A percentile compares a stretch with the other conserved stretches of the same genome.
These are phyloP conservation scores for Sonneratia caseolaris DNA, from an alignment of 345 rosid genomes.

Conservation along the genomic window DNA sequence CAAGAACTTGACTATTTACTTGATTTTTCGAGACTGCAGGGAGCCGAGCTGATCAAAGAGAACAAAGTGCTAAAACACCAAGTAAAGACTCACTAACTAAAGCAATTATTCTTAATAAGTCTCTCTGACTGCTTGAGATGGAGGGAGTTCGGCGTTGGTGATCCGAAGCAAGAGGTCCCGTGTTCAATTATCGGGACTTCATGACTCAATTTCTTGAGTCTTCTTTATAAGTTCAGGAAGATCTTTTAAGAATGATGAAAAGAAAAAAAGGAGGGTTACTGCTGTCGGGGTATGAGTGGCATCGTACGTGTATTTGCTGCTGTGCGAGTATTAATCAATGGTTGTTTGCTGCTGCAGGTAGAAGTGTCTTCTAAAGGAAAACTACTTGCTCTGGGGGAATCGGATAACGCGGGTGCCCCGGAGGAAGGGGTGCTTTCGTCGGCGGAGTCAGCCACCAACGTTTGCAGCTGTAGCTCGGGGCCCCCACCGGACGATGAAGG, in stretches of 20 bases:
- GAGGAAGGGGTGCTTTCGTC: constrained; percentile 49
- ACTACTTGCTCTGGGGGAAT: constrained; percentile 12
- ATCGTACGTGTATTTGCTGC: too few relatives aligned
- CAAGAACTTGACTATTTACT: background rate
- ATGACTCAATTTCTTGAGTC: too few relatives aligned
- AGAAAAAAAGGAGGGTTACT: too few relatives aligned
- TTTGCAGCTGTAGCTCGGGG: constrained; percentile 50
- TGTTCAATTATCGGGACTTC: too few relatives aligned
- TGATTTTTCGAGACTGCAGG: constrained; percentile 27
- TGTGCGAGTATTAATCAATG: too few relatives aligned
- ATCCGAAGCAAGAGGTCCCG: too few relatives aligned
- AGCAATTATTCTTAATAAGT: background rate
- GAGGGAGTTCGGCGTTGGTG: too few relatives aligned
- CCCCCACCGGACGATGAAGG: constrained; percentile 45
- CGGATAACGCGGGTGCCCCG: constrained; percentile 16
- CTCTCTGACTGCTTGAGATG: too few relatives aligned
- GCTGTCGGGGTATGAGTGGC: too few relatives aligned
- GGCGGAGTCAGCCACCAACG: constrained; percentile 43
- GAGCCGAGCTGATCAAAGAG: constrained; percentile 41
- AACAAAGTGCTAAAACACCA: constrained; percentile 40
- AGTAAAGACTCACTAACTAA: constrained; percentile 14
- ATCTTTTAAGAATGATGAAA: too few relatives aligned
- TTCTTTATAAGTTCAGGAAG: too few relatives aligned
- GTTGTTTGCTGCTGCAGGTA: constrained; percentile 21
- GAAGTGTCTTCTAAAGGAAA: constrained; percentile 25